Evolutionary conservation across 2,329 filamentous ascomycete genomes (phyloP).

Genomic region (Dothistroma pini): DNA sequence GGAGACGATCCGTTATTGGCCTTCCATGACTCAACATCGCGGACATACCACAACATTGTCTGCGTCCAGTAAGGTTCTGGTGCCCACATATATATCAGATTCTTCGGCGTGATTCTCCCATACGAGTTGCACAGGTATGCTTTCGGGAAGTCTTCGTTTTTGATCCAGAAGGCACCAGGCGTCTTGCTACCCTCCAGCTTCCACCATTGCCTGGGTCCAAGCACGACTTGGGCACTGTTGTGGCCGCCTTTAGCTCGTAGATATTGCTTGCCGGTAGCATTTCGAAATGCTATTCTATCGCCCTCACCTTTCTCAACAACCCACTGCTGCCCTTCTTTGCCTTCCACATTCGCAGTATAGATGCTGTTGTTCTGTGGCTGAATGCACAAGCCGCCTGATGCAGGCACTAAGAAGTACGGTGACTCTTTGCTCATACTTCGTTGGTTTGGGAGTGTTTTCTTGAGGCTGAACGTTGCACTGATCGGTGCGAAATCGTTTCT

Average conservation of each 20-base stretch:
- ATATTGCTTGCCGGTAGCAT: not conserved
- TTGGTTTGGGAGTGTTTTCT: not conserved
- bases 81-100: slow-evolving; percentile 3
- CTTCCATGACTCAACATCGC: not conserved
- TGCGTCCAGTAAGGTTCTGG: slow-evolving; percentile 2
- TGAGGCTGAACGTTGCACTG: not conserved
- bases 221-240: not conserved
- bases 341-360: not conserved
- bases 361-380: not conserved
- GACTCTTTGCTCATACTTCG: not conserved
- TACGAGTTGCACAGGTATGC: not conserved
- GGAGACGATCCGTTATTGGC: not conserved
- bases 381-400: not conserved
- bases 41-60: slow-evolving; percentile 1
- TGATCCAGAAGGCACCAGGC: slow-evolving; percentile 2
- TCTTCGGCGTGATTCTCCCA: not conserved
- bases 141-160: not conserved
- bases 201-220: not conserved
- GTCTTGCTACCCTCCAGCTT: not conserved
- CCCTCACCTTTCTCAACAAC: not conserved
- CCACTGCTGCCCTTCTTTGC: not conserved
- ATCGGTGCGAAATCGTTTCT: not conserved
- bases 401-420: not conserved
- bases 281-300: not conserved
- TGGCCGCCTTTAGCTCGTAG: not conserved